Evolutionary conservation across 1,284 basidiomycete species (phyloP), one percentile per base, ranked within the genome.

Genomic region (Cutaneotrichosporon mucoides): DNA sequence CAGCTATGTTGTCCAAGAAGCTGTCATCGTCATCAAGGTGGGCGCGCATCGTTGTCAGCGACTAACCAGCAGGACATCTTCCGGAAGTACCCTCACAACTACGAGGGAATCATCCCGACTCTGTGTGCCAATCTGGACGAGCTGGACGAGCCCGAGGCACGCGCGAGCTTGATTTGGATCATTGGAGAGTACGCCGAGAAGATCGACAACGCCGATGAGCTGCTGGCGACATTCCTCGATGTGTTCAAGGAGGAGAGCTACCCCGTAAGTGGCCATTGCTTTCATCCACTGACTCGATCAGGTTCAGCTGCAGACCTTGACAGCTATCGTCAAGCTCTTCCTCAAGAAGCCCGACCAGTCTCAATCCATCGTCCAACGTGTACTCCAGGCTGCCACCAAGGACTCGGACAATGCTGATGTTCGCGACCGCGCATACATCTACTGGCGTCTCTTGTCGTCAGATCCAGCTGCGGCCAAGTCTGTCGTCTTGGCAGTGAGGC

Each of bases 101-200:
- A 99, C 77, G 94, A 98, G 79, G 89, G 88, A 48, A 88, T 99
- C 70, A 97, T 99, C 54, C 90, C 91, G 0, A 90, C 84, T 15
- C 81, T 99, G 13, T 99, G 94, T 77, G 87, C 92, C 72, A 88
- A 97, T 75, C 82, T 99, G 40, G 95, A 98, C 70, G 83, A 84
- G 15, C 80, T 99, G 48, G 95, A 99, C 69, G 95, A 98, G 76
- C 89, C 95, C 0, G 95, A 99, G 76, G 88, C 94, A 2, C 97
- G 97, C 69, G 89, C 94, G 1, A 89, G 94, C 2, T 92, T 99
- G 85, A 87, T 99, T 57, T 99, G 96, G 96, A 94, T 99, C 69
- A 83, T 99, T 54, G 96, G 96, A 1, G 92, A 99, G 79, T 99
- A 94, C 72, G 92, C 95, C 5, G 87, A 99, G 73, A 85, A 88